phyloP scores from a whole-genome alignment of 352 stramenopile species.

The Poterioochromonas sp. region DNA sequence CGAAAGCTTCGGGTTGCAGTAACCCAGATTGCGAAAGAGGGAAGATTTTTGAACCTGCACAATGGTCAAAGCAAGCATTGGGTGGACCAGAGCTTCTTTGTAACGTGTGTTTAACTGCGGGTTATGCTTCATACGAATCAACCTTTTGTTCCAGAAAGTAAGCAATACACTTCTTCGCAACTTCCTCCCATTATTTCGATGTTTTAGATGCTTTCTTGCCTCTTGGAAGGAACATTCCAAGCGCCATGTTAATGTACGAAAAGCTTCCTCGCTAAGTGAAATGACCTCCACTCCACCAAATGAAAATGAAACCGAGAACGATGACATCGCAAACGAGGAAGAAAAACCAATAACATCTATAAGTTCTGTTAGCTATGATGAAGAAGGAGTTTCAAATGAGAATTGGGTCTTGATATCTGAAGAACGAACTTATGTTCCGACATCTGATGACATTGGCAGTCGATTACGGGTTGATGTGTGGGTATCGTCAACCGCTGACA shows the following conservation, averaged over 20 bases:
- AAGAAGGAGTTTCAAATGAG: background rate
- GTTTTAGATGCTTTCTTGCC: constrained; percentile 1
- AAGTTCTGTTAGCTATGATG: background rate
- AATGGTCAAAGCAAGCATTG: background rate
- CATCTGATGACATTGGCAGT: background rate
- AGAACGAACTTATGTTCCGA: constrained; percentile 3
- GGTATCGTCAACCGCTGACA: background rate
- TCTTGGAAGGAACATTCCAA: background rate
- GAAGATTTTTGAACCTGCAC: background rate
- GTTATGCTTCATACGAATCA: background rate
- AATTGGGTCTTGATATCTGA: background rate
- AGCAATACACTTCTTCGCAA: no score
- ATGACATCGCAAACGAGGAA: background rate
- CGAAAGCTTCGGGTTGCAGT: background rate
- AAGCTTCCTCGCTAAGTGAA: background rate
- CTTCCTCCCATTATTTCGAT: no score
- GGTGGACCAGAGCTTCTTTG: constrained; percentile 15
- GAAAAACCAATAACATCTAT: background rate
- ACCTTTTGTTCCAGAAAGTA: constrained; percentile 25
- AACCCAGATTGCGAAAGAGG: background rate
- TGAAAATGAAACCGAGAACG: no score
- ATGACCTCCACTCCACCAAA: background rate
- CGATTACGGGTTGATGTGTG: background rate
- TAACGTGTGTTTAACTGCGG: background rate
- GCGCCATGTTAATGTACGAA: background rate